phyloP scores from a whole-genome alignment of 352 stramenopile species.

The Phytophthora citricola region DNA sequence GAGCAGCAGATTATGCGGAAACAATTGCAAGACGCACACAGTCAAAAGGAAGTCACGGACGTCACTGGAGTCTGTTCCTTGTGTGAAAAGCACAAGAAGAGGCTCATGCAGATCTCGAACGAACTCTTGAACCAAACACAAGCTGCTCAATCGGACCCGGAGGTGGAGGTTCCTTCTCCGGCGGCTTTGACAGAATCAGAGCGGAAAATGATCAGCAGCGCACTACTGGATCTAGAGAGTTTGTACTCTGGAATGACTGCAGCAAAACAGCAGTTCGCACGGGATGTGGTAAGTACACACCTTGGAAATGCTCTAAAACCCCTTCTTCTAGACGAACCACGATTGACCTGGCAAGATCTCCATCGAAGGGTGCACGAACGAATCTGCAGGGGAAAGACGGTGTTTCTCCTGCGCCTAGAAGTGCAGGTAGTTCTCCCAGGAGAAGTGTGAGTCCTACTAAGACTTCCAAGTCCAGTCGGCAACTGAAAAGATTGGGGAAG shows the following conservation, averaged over 20 bases:
- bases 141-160: not conserved
- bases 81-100: slow-evolving; percentile 65
- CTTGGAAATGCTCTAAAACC: slow-evolving; percentile 11
- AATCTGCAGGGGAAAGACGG: slow-evolving; percentile 12
- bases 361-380: not conserved
- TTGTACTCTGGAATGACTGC: slow-evolving; percentile 47
- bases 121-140: slow-evolving; percentile 35
- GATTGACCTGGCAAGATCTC: not conserved
- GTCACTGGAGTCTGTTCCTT: slow-evolving; percentile 33
- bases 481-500: slow-evolving; percentile 19
- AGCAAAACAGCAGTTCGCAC: slow-evolving; percentile 42
- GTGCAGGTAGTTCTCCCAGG: slow-evolving; percentile 12
- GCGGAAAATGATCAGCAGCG: slow-evolving; percentile 37
- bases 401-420: slow-evolving; percentile 10
- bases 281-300: slow-evolving; percentile 35
- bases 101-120: slow-evolving; percentile 56
- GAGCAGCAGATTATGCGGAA: slow-evolving; percentile 46
- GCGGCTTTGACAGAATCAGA: slow-evolving; percentile 45
- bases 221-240: slow-evolving; percentile 60
- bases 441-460: slow-evolving; percentile 9
- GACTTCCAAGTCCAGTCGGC: slow-evolving; percentile 13
- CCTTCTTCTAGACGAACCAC: slow-evolving; percentile 4
- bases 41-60: slow-evolving; percentile 7
- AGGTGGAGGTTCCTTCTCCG: slow-evolving; percentile 18
- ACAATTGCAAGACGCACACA: slow-evolving; percentile 36